These are phyloP conservation scores for Podospora sp. DNA, from an alignment of 495 filamentous ascomycete genomes.

Conservation along the genomic window DNA sequence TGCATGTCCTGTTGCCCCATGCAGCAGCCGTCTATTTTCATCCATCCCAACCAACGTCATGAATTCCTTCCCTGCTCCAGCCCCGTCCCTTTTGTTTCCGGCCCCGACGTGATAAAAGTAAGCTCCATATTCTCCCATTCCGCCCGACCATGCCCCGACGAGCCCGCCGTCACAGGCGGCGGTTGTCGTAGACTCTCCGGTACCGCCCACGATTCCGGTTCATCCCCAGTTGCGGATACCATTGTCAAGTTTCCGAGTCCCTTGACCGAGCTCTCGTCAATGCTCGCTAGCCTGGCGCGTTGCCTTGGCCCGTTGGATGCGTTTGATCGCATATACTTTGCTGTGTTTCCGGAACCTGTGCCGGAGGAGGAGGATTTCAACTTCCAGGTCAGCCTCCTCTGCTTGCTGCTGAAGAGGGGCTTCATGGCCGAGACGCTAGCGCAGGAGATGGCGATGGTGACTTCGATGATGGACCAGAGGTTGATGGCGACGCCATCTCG, in stretches of 20 bases:
- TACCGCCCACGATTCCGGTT: neutral
- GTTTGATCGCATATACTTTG: neutral
- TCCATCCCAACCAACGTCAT: constrained; percentile 1
- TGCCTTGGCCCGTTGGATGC: neutral
- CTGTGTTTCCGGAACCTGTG: neutral
- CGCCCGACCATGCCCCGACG: neutral
- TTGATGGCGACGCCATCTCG: constrained; percentile 35
- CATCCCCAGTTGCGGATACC: neutral
- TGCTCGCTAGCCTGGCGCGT: neutral
- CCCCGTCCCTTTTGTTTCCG: neutral
- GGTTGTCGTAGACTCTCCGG: neutral
- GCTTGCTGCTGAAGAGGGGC: constrained; percentile 37
- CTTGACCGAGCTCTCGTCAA: neutral
- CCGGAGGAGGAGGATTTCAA: neutral
- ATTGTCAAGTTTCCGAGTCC: neutral
- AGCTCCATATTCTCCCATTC: neutral
- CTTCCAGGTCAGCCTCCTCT: neutral
- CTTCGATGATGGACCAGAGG: constrained; percentile 54
- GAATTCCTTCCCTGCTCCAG: neutral
- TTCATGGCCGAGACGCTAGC: constrained; percentile 53
- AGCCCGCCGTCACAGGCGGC: neutral
- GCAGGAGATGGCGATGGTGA: constrained; percentile 55
- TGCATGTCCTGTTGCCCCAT: too few relatives aligned
- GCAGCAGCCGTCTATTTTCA: neutral
- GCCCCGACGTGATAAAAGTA: neutral